These are phyloP conservation scores for Chalciporus piperatus DNA, from an alignment of 768 basidiomycete genomes.

Conservation along the genomic window DNA sequence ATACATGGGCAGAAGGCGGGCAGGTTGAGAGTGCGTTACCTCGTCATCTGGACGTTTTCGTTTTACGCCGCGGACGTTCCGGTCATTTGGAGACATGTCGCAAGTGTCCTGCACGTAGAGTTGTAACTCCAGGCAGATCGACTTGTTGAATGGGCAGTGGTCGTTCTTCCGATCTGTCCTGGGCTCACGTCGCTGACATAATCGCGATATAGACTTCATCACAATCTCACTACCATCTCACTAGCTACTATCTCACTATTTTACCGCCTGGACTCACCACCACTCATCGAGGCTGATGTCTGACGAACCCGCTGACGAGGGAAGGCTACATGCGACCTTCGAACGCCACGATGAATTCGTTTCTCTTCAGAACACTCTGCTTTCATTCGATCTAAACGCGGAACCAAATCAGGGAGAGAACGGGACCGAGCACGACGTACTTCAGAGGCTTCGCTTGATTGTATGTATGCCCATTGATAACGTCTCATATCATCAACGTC, in stretches of 20 bases:
- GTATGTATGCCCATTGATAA: slow-evolving; percentile 39
- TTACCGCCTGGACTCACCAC: no score
- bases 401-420: slow-evolving; percentile 45
- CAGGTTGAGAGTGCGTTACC: slow-evolving; percentile 19
- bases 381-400: slow-evolving; percentile 44
- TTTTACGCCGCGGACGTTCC: slow-evolving; percentile 34
- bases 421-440: slow-evolving; percentile 38
- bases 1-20: background rate
- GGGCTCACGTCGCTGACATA: slow-evolving; percentile 23
- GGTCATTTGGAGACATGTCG: slow-evolving; percentile 10
- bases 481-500: background rate
- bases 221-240: no score
- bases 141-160: no score
- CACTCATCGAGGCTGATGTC: slow-evolving; percentile 26
- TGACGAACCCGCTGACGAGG: slow-evolving; percentile 40
- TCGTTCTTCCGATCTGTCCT: no score
- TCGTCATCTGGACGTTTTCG: slow-evolving; percentile 42
- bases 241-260: no score
- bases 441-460: slow-evolving; percentile 45
- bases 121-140: background rate
- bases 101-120: background rate
- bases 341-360: slow-evolving; percentile 62
- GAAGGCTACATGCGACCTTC: slow-evolving; percentile 51
- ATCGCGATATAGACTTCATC: background rate
- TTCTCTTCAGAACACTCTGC: slow-evolving; percentile 47